Evolutionary conservation across 805 yeast genomes (phyloP).

Genomic region (Myxozyma geophila): DNA sequence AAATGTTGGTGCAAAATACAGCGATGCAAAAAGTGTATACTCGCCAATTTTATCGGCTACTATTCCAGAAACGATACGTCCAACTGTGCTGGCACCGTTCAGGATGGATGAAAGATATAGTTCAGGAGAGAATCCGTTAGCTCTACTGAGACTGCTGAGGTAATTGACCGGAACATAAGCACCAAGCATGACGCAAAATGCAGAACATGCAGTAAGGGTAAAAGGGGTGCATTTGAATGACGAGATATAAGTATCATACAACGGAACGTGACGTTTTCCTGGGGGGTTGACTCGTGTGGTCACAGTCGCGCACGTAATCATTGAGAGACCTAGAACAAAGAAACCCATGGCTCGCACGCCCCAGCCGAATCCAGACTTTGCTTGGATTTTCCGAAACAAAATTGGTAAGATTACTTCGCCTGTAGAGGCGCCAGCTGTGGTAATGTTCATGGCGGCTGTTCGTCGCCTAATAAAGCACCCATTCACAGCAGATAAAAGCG

Average conservation of each 20-base stretch:
- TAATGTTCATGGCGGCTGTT: conserved; percentile 53
- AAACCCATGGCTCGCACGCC: conserved; percentile 56
- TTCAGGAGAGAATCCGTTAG: conserved; percentile 33
- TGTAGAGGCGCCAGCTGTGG: conserved; percentile 56
- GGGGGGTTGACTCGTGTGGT: conserved; percentile 38
- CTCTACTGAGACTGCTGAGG: conserved; percentile 41
- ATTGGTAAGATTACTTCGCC: conserved; percentile 58
- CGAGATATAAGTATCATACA: conserved; percentile 19
- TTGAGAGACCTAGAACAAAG: conserved; percentile 45
- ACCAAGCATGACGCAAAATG: conserved; percentile 40
- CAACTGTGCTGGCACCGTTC: conserved; percentile 43
- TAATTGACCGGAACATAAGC: conserved; percentile 45
- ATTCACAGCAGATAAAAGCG: conserved; percentile 51
- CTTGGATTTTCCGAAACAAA: conserved; percentile 50
- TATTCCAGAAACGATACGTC: conserved; percentile 54
- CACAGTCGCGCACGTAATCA: conserved; percentile 38
- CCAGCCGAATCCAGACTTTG: conserved; percentile 58
- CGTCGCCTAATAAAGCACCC: conserved; percentile 53
- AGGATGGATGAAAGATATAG: conserved; percentile 41
- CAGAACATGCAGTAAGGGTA: conserved; percentile 38
- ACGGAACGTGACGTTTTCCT: conserved; percentile 8
- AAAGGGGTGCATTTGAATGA: conserved; percentile 41
- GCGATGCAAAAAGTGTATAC: conserved; percentile 54
- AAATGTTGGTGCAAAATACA: conserved; percentile 48
- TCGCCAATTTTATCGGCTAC: conserved; percentile 56